A percentile compares a stretch with the other conserved stretches of the same genome.
These are phyloP conservation scores for Aspergillus aculeatus DNA, from an alignment of 2,329 filamentous ascomycete species.

Conservation along the genomic window DNA sequence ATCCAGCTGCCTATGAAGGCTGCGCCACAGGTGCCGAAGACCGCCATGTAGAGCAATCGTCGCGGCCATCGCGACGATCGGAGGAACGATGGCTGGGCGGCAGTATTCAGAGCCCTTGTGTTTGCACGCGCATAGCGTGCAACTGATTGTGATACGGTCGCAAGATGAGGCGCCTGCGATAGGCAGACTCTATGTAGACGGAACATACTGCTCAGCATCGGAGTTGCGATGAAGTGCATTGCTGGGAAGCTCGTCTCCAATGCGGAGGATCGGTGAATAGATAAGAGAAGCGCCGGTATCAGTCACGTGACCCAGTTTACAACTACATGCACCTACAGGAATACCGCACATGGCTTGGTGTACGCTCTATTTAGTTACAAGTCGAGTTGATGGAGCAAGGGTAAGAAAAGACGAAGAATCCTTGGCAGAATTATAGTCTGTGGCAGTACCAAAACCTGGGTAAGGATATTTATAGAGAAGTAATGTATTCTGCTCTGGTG, in stretches of 20 bases:
- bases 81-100: conserved; percentile 17
- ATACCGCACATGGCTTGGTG: too few relatives aligned
- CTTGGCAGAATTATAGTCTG: background rate
- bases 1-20: conserved; percentile 25
- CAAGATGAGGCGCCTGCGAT: conserved; percentile 17
- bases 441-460: background rate
- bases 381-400: background rate
- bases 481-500: background rate
- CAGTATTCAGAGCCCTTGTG: conserved; percentile 23
- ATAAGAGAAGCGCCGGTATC: conserved; percentile 1
- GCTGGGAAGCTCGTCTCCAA: background rate
- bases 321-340: too few relatives aligned
- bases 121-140: conserved; percentile 10
- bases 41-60: conserved; percentile 32
- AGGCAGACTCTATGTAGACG: conserved; percentile 25
- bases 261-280: background rate
- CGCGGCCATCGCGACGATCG: conserved; percentile 35
- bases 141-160: background rate
- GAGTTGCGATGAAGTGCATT: conserved; percentile 6
- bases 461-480: background rate
- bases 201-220: conserved; percentile 30
- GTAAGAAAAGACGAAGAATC: background rate
- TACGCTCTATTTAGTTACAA: background rate
- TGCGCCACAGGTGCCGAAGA: conserved; percentile 37
- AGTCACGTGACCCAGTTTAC: background rate